Base-by-base conservation (phyloP, 2,329 filamentous ascomycete genomes). In the Xylariaceae sp. region DNA sequence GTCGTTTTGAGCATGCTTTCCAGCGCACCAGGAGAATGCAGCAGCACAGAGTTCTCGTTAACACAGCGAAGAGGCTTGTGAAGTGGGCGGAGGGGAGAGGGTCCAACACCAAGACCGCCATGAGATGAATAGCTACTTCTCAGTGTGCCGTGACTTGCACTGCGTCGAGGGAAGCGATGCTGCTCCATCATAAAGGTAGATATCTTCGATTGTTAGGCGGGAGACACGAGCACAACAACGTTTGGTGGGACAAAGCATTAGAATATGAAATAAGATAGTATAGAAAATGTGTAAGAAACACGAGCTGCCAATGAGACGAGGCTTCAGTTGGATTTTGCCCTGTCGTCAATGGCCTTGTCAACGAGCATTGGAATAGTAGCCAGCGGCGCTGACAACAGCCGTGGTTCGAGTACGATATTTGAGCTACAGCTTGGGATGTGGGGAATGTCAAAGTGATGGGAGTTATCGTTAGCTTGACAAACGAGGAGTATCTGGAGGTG, bases 1-100 rank as follows among this genome's bases (percentile, higher is more conserved):
- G 83, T 87, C 3, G 82, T 87, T 73, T 83, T 87, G 56, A 88
- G 75, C 85, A 88, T 87, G 69, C 83, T 82, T 63, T 86, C 80
- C n/a, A 87, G 73, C 2, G 82, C 82, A 4, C 80, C 82, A 0
- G 83, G 82, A 1, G 76, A 81, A 41, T 73, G 75, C 12, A 80
- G 74, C 47, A 81, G 71, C 24, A 69, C 68, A 26, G 73, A 67
- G 53, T 78, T 78, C 53, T 79, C 76, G 46, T 77, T 75, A 56
- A 80, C 72, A 62, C 73, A 76, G 54, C 76, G 75, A 28, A 81
- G 71, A 4, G 79, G 77, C 31, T 74, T 75, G 47, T 73, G 72
- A 29, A 74, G 64, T 36, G 73, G 69, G 12, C 66, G 66, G 34
- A 52, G 28, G 7, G 64, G 66, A 36, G 60, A 60, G 6, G 63